Evolutionary conservation across 495 filamentous ascomycete species (phyloP).

Genomic region (Xylaria venustula): DNA sequence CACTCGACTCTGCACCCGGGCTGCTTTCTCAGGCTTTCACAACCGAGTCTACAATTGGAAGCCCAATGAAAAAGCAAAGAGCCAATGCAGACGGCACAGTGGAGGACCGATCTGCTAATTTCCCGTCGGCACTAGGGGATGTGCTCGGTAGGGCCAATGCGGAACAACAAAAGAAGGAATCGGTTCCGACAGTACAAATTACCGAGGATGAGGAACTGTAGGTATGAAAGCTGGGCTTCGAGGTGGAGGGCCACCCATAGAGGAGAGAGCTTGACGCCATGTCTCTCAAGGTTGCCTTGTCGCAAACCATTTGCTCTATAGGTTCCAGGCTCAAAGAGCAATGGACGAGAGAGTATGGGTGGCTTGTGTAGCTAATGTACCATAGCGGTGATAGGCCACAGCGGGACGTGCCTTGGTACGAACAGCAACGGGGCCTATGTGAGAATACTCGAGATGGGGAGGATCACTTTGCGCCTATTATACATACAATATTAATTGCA

Average conservation of each 20-base stretch:
- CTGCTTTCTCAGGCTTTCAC: conserved; percentile 46
- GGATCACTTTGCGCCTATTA: background rate
- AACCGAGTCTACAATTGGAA: conserved; percentile 61
- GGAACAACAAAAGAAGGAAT: conserved; percentile 35
- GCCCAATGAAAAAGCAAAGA: conserved; percentile 81
- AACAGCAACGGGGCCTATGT: background rate
- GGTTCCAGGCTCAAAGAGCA: background rate
- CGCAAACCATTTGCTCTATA: background rate
- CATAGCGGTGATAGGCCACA: background rate
- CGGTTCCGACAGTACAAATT: conserved; percentile 13
- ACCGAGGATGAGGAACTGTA: conserved; percentile 34
- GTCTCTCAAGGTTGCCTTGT: background rate
- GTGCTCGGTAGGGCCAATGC: conserved; percentile 44
- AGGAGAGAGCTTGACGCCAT: background rate
- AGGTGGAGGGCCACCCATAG: background rate
- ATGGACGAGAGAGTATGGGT: background rate
- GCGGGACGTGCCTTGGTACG: background rate
- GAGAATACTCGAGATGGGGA: background rate
- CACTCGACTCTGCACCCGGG: conserved; percentile 31
- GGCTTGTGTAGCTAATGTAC: background rate
- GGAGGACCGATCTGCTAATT: conserved; percentile 45
- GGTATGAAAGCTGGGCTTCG: background rate
- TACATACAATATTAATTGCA: background rate
- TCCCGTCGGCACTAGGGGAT: conserved; percentile 44
- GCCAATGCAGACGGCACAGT: conserved; percentile 66